phyloP scores from a whole-genome alignment of 2,329 filamentous ascomycete genomes.

The Stagonosporopsis tanaceti region DNA sequence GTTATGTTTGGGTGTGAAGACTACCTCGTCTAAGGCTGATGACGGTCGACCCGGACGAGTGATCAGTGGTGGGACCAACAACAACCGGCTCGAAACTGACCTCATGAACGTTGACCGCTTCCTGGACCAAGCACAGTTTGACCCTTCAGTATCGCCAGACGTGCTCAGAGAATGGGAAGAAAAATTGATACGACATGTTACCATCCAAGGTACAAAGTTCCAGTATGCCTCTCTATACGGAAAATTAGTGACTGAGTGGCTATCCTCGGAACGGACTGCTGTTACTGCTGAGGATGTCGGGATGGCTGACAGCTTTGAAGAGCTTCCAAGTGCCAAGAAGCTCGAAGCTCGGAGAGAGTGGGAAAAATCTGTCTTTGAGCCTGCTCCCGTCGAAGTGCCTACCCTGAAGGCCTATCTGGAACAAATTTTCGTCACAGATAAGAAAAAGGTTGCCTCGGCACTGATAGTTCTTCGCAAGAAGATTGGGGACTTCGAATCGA shows the following conservation, averaged over 20 bases:
- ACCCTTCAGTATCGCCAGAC: conserved; percentile 47
- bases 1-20: conserved; percentile 37
- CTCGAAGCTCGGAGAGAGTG: conserved; percentile 39
- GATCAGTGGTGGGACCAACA: conserved; percentile 28
- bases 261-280: conserved; percentile 38
- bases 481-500: conserved; percentile 33
- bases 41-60: conserved; percentile 25
- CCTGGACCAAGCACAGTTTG: conserved; percentile 47
- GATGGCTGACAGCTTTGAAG: conserved; percentile 42
- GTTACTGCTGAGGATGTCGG: conserved; percentile 31
- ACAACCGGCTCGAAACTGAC: conserved; percentile 36
- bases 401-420: conserved; percentile 36
- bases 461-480: conserved; percentile 29
- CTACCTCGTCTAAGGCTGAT: conserved; percentile 16
- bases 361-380: conserved; percentile 45
- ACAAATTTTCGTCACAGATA: conserved; percentile 30
- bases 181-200: conserved; percentile 40
- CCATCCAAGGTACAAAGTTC: conserved; percentile 47
- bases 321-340: conserved; percentile 41
- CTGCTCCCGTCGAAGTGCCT: conserved; percentile 31
- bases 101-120: conserved; percentile 47
- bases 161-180: conserved; percentile 45
- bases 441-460: conserved; percentile 26
- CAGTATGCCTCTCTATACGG: conserved; percentile 48
- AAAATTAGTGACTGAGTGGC: conserved; percentile 48